A percentile compares a stretch with the other conserved stretches of the same genome.
These are phyloP conservation scores for Sporothrix sp. DNA, from an alignment of 2,329 filamentous ascomycete species.

Conservation along the genomic window DNA sequence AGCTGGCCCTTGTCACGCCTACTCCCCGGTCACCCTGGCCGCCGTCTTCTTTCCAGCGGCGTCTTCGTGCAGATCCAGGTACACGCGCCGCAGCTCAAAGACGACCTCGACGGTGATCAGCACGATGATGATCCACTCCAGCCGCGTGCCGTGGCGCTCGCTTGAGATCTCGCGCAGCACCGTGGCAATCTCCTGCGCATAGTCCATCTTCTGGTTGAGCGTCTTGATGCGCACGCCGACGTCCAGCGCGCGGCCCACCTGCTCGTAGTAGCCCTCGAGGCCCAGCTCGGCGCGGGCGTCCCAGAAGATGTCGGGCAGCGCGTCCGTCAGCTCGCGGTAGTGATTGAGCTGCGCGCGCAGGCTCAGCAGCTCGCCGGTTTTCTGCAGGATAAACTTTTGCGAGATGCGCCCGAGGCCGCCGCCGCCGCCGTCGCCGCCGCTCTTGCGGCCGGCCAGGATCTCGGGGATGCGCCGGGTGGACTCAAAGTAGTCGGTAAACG, in stretches of 20 bases:
- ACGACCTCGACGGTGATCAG: conserved; percentile 87
- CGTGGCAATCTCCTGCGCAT: conserved; percentile 87
- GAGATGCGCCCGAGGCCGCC: conserved; percentile 45
- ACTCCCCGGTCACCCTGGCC: not conserved
- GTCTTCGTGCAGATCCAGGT: conserved; percentile 25
- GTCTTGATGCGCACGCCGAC: conserved; percentile 84
- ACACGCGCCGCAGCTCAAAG: conserved; percentile 70
- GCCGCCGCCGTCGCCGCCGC: not conserved
- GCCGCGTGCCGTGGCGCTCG: conserved; percentile 75
- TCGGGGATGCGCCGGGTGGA: conserved; percentile 75
- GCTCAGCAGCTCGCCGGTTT: conserved; percentile 84
- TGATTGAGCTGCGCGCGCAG: conserved; percentile 90
- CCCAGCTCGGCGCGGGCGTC: conserved; percentile 81
- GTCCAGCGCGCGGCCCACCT: conserved; percentile 81
- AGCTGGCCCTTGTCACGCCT: too few relatives aligned
- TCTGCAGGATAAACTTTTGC: conserved; percentile 74
- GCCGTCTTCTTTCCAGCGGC: not conserved
- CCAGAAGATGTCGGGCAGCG: conserved; percentile 94
- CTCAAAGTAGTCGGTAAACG: conserved; percentile 75
- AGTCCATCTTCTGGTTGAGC: conserved; percentile 95
- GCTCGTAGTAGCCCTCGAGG: conserved; percentile 89
- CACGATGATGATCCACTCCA: conserved; percentile 94
- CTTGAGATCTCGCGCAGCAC: conserved; percentile 81
- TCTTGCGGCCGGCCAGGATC: conserved; percentile 52
- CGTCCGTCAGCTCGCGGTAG: conserved; percentile 93